These are phyloP conservation scores for Trichoderma polysporum DNA, from an alignment of 2,329 filamentous ascomycete genomes.

Conservation along the genomic window DNA sequence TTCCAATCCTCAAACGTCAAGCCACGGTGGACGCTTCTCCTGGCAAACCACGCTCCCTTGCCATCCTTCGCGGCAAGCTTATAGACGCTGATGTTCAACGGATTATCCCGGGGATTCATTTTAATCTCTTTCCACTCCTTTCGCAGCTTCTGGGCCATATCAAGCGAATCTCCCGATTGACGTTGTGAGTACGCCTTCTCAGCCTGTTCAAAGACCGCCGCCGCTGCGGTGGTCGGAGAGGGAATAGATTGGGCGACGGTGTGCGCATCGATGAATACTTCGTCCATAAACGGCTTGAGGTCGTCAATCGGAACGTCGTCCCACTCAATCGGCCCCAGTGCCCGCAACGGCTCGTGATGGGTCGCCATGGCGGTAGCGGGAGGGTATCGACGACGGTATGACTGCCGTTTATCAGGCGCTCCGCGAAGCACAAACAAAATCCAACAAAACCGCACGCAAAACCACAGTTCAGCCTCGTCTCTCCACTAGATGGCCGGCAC, in stretches of 20 bases:
- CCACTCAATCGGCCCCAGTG: constrained; percentile 57
- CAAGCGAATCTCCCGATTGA: constrained; percentile 48
- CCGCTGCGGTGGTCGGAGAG: constrained; percentile 38
- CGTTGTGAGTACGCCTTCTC: constrained; percentile 45
- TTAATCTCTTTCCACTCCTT: constrained; percentile 88
- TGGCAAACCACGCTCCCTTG: constrained; percentile 85
- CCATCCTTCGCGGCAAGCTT: constrained; percentile 78
- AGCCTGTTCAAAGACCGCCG: constrained; percentile 51
- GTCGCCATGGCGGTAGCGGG: too few species aligned
- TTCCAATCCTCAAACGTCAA: constrained; percentile 77
- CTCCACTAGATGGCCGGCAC: not conserved
- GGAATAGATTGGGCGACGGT: constrained; percentile 77
- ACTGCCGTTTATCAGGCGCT: not conserved
- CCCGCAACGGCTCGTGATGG: constrained; percentile 59
- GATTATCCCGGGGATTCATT: constrained; percentile 69
- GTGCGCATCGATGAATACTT: constrained; percentile 66
- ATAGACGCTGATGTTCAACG: constrained; percentile 73
- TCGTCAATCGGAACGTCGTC: constrained; percentile 45
- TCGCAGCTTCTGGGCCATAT: constrained; percentile 56
- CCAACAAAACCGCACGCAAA: not conserved
- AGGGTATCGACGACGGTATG: too few species aligned
- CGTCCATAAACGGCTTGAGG: constrained; percentile 53
- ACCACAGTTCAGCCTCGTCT: not conserved
- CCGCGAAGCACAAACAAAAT: not conserved
- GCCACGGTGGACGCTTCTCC: constrained; percentile 78